Percentiles rank a stretch among this genome's conserved stretches.
Evolutionary conservation across 2,329 filamentous ascomycete genomes (phyloP).

Genomic region (Lachnum nothofagi): DNA sequence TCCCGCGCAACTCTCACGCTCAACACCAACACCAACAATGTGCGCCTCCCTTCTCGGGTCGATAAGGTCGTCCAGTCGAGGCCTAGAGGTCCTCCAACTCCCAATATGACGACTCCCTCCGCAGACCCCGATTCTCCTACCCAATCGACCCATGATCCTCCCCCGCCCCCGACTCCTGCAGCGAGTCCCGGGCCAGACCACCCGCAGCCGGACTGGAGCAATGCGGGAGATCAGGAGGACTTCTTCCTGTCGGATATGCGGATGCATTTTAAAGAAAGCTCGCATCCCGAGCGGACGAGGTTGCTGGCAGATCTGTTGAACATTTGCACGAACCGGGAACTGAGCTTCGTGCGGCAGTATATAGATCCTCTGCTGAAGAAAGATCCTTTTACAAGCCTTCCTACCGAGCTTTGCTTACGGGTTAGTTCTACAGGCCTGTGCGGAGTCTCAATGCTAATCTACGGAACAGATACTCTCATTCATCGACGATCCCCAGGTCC

Average conservation of each 20-base stretch:
- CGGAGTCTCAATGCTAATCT: constrained; percentile 10
- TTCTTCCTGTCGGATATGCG: constrained; percentile 74
- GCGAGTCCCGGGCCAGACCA: constrained; percentile 60
- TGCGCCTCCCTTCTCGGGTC: constrained; percentile 37
- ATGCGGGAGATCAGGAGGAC: constrained; percentile 74
- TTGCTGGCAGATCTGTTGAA: constrained; percentile 85
- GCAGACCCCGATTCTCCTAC: constrained; percentile 51
- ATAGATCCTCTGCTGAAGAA: constrained; percentile 92
- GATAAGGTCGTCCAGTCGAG: constrained; percentile 51
- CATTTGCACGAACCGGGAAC: constrained; percentile 87
- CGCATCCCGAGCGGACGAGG: constrained; percentile 69
- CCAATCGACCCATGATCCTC: constrained; percentile 41
- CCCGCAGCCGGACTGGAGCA: constrained; percentile 66
- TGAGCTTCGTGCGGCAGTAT: constrained; percentile 94
- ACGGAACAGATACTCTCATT: constrained; percentile 75
- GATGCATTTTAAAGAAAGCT: constrained; percentile 73
- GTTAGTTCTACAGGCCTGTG: constrained; percentile 47
- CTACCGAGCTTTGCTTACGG: constrained; percentile 85
- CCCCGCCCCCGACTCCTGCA: constrained; percentile 60
- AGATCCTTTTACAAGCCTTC: constrained; percentile 87
- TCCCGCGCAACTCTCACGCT: constrained; percentile 41
- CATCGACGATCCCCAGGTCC: constrained; percentile 91
- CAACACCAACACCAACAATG: constrained; percentile 39
- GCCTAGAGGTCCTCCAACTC: constrained; percentile 57
- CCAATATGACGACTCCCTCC: constrained; percentile 61